phyloP scores from a whole-genome alignment of 495 filamentous ascomycete genomes.

The Penicillium cosmopolitanum region DNA sequence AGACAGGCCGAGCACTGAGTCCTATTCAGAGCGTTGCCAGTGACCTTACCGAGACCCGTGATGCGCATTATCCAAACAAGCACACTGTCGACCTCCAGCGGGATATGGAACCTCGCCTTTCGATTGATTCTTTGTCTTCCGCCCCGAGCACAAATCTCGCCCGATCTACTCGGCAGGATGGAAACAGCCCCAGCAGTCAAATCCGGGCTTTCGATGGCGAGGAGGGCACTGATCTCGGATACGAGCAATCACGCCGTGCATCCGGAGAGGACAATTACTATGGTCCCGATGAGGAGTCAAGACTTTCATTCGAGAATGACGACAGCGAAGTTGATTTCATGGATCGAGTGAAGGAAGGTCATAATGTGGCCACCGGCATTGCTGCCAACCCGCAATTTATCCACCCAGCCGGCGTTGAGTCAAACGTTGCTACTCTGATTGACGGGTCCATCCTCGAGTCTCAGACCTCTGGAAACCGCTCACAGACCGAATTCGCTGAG shows the following conservation, averaged over 20 bases:
- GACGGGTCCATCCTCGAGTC: slow-evolving; percentile 69
- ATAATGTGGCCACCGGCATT: slow-evolving; percentile 63
- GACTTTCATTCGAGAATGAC: slow-evolving; percentile 63
- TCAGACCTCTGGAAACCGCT: slow-evolving; percentile 42
- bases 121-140: slow-evolving; percentile 56
- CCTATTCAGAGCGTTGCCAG: slow-evolving; percentile 90
- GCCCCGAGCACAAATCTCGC: slow-evolving; percentile 59
- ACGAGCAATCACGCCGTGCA: slow-evolving; percentile 39
- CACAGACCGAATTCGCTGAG: slow-evolving; percentile 36
- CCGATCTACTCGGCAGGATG: slow-evolving; percentile 56
- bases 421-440: slow-evolving; percentile 82
- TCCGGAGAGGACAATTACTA: slow-evolving; percentile 41
- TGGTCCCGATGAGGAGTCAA: slow-evolving; percentile 49
- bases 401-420: slow-evolving; percentile 76
- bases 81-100: slow-evolving; percentile 24
- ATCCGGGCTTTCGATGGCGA: slow-evolving; percentile 42
- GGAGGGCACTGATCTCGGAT: slow-evolving; percentile 41
- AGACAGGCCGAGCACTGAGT: slow-evolving; percentile 69
- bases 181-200: slow-evolving; percentile 52
- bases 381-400: slow-evolving; percentile 77
- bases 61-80: slow-evolving; percentile 12
- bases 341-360: slow-evolving; percentile 64
- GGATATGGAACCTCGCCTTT: slow-evolving; percentile 45
- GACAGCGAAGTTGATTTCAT: slow-evolving; percentile 67
- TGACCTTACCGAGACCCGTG: slow-evolving; percentile 53